phyloP scores from a whole-genome alignment of 129 eudicot species.

The Arctium lappa region DNA sequence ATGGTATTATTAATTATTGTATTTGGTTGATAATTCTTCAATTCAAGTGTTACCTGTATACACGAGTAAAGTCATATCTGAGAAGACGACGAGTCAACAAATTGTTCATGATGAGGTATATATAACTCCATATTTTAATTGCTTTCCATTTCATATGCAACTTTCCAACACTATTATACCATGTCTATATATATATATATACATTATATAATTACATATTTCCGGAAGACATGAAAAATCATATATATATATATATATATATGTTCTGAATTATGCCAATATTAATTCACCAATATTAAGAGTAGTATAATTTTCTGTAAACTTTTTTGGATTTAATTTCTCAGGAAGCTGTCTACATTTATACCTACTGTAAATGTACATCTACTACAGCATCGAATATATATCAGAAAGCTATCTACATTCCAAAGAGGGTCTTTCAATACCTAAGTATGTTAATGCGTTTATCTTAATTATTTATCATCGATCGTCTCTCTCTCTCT shows the following conservation, averaged over 20 bases:
- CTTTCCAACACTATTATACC: no score
- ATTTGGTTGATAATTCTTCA: background rate
- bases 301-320: background rate
- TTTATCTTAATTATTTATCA: background rate
- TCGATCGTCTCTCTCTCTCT: background rate
- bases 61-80: background rate
- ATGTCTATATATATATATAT: no score
- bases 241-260: no score
- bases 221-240: no score
- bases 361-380: no score
- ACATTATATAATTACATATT: no score
- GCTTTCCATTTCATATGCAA: no score
- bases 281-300: background rate
- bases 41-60: background rate
- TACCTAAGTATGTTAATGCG: conserved; percentile 7
- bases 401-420: no score
- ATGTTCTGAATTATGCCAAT: background rate
- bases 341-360: background rate
- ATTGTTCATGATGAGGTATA: background rate
- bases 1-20: background rate
- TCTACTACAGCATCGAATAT: no score
- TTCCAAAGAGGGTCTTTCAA: background rate
- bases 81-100: background rate
- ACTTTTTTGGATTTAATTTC: background rate
- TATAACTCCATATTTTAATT: background rate